Evolutionary conservation across 2,329 filamentous ascomycete genomes (phyloP), one percentile per base, ranked within the genome.

Genomic region (Aspergillus melleus): DNA sequence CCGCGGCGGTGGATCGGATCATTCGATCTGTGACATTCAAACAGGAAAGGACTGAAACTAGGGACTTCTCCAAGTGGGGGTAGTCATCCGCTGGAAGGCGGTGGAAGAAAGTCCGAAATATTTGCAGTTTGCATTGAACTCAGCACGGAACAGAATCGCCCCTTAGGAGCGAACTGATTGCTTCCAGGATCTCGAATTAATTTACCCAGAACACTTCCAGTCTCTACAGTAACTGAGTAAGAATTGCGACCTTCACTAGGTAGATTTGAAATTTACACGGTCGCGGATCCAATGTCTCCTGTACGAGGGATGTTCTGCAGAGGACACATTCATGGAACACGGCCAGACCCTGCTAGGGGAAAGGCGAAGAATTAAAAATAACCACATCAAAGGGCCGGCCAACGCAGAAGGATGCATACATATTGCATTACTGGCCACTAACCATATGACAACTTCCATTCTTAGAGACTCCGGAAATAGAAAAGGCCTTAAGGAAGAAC

Each of bases 361-460:
- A n/a, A 26, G 54, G 46, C 54, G 54, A 4, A 55, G 22, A 10
- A 55, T 49, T 63, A 63, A 59, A 61, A 63, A 63, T 59, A 63
- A 61, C 61, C 57, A 57, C 59, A 30, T 56, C 32, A 59, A 58
- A 24, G 53, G 58, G 53, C 53, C 30, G 50, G 32, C 58, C 51
- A 52, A 47, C 52, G 22, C 19, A 44, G 26, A 30, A 49, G 44
- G 44, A 20, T 47, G 19, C 44, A 47, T 52, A 50, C 39, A 39
- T 16, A 14, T 32, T 59, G 52, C 57, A 59, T 59, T 30, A 50
- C 19, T 47, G 49, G 22, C 19, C 32, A 49, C 42, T 49, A 36
- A 51, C 19, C 55, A 55, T 58, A 61, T 58, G 59, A 58, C 55
- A 58, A 36, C 55, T 52, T 57, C 49, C 24, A 56, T 56, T 50